Conservation (phyloP, 2,329 filamentous ascomycete genomes). For the Pestalotiopsis fici region DNA sequence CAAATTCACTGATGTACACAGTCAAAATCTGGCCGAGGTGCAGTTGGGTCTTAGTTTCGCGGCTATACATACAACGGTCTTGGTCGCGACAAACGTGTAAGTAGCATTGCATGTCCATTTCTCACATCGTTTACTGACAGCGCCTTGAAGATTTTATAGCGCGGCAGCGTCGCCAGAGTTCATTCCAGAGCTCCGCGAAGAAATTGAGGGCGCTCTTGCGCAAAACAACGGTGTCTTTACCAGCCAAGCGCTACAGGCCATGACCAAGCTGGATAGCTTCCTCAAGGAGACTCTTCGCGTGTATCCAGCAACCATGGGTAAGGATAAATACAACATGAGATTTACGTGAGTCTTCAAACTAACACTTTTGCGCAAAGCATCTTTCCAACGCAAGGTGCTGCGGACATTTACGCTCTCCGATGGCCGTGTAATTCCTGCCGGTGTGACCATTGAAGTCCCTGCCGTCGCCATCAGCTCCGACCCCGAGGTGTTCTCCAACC, state of each 20-base stretch:
- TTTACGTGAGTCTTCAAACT: background rate
- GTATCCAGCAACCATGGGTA: slow-evolving; percentile 21
- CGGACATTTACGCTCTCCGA: slow-evolving; percentile 48
- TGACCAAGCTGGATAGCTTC: slow-evolving; percentile 33
- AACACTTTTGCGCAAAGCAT: slow-evolving; percentile 18
- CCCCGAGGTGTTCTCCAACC: slow-evolving; percentile 24
- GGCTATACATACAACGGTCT: slow-evolving; percentile 45
- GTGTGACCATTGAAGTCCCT: slow-evolving; percentile 37
- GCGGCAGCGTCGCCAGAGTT: slow-evolving; percentile 46
- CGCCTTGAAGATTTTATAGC: slow-evolving; percentile 41
- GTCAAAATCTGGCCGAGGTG: slow-evolving; percentile 31
- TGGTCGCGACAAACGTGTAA: slow-evolving; percentile 38
- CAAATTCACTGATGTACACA: slow-evolving; percentile 25
- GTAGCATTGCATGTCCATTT: slow-evolving; percentile 9
- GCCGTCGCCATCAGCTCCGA: slow-evolving; percentile 29
- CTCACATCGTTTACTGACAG: background rate
- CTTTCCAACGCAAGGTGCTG: slow-evolving; percentile 45
- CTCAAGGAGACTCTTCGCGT: slow-evolving; percentile 25
- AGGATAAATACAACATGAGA: slow-evolving; percentile 3
- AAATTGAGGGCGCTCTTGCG: slow-evolving; percentile 37
- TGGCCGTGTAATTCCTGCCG: slow-evolving; percentile 43
- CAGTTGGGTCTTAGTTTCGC: slow-evolving; percentile 43
- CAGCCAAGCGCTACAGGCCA: slow-evolving; percentile 26
- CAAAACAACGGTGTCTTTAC: slow-evolving; percentile 29
- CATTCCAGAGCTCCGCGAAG: slow-evolving; percentile 45